These are phyloP conservation scores for Cladophialophora carrionii DNA, from an alignment of 2,329 filamentous ascomycete species.

Conservation along the genomic window DNA sequence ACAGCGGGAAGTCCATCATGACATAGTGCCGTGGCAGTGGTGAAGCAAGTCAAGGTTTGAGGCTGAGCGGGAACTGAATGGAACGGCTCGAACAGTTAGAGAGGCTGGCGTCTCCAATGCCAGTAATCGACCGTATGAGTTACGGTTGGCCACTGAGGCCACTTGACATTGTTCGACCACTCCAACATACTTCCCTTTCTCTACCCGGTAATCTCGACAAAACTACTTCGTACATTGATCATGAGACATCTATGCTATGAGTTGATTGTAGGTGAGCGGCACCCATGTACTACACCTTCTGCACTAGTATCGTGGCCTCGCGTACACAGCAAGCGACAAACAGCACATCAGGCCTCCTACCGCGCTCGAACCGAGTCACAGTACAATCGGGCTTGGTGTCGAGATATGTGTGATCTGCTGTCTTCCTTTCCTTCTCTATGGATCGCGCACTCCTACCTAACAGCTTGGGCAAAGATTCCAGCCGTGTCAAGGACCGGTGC, in stretches of 20 bases:
- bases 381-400: neutral
- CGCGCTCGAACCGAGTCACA: no score
- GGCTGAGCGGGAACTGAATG: neutral
- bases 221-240: no score
- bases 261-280: neutral
- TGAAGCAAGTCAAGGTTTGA: neutral
- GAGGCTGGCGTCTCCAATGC: neutral
- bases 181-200: neutral
- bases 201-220: no score
- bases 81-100: neutral
- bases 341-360: neutral
- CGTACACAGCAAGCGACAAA: neutral
- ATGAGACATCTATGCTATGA: neutral
- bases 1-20: constrained; percentile 2
- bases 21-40: neutral
- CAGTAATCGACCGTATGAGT: neutral
- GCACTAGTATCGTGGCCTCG: neutral
- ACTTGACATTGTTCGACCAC: neutral
- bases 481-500: neutral
- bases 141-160: neutral
- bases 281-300: neutral
- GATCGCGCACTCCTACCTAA: neutral
- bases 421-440: neutral
- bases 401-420: neutral
- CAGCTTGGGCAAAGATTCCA: neutral